A percentile compares a stretch with the other conserved stretches of the same genome.
Evolutionary conservation across 306 rosid species (phyloP).

Genomic region (Medicago lupulina): DNA sequence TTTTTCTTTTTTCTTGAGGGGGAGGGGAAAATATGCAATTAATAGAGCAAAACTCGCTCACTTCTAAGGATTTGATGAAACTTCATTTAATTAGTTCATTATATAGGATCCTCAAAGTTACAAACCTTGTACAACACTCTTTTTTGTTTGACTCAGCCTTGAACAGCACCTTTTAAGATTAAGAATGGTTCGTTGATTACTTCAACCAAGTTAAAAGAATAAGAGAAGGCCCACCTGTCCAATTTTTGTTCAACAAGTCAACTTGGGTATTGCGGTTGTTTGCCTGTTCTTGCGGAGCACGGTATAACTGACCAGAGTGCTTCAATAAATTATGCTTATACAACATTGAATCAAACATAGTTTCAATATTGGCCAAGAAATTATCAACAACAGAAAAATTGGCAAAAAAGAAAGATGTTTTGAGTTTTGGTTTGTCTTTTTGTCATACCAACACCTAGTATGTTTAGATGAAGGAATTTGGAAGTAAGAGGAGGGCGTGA

Average conservation of each 20-base stretch:
- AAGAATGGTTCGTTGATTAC: constrained; percentile 21
- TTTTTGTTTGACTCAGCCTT: background rate
- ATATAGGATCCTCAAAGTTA: constrained; percentile 1
- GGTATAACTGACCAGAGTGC: background rate
- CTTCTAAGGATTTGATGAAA: constrained; percentile 13
- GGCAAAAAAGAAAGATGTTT: too few species aligned
- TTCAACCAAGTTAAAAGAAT: background rate
- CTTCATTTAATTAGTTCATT: background rate
- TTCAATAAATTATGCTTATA: background rate
- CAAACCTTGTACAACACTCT: constrained; percentile 29
- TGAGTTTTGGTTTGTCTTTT: too few species aligned
- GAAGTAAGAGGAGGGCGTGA: background rate
- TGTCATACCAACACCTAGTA: too few species aligned
- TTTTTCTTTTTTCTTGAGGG: background rate
- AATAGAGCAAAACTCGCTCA: constrained; percentile 5
- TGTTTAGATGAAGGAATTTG: background rate
- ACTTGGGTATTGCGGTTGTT: background rate
- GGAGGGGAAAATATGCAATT: background rate
- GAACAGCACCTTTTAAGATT: constrained; percentile 14
- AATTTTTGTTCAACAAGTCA: constrained; percentile 35
- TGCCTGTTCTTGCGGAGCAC: constrained; percentile 27
- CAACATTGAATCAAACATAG: background rate
- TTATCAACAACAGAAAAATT: too few species aligned
- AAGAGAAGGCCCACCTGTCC: background rate
- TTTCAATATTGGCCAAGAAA: background rate